Base-by-base conservation (phyloP, 1,284 basidiomycete genomes). In the Phenoliferia sp. region DNA sequence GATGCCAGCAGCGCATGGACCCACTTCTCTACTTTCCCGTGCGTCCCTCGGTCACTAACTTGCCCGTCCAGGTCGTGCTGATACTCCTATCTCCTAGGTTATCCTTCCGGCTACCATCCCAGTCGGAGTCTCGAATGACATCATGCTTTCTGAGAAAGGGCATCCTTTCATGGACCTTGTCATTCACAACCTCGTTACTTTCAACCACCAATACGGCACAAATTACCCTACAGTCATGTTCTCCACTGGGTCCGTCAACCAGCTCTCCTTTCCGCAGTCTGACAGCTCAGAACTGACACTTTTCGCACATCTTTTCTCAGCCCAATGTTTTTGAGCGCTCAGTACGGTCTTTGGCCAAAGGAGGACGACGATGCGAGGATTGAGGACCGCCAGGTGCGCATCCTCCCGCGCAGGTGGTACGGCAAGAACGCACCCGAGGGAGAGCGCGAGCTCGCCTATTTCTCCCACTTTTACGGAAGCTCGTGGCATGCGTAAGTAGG, bases 171-270 rank as follows among this genome's bases (percentile, higher is more conserved):
- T 98, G 83, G 87, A 89, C 44, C 90, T 94, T 79, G 90, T 93
- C 61, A 95, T 98, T 74, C 89, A 95, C 81, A 92, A 75, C 62
- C 86, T 98, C 70, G 85, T 88, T 76, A 88, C 88, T n/a, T 99
- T 95, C 79, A 90, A 98, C 81, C 92, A 95, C 80, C 85, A 87
- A 64, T 98, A 92, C 86, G 79, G 96, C 63, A 86, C 93, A 35
- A 94, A 97, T 80, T 99, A 99, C 76, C 95, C 96, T 35, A 99
- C 95, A 39, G 95, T 99, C 81, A 99, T 99, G 95, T 99, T 99
- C 82, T 93, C 92, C 60, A 99, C 96, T 0, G 95, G 95, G 1
- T n/a, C n/a, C n/a, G n/a, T n/a, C n/a, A n/a, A n/a, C n/a, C n/a
- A n/a, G n/a, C n/a, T n/a, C n/a, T n/a, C n/a, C n/a, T n/a, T n/a